Evolutionary conservation across 2,329 filamentous ascomycete genomes (phyloP).

Genomic region (Verticillium tricorpus): DNA sequence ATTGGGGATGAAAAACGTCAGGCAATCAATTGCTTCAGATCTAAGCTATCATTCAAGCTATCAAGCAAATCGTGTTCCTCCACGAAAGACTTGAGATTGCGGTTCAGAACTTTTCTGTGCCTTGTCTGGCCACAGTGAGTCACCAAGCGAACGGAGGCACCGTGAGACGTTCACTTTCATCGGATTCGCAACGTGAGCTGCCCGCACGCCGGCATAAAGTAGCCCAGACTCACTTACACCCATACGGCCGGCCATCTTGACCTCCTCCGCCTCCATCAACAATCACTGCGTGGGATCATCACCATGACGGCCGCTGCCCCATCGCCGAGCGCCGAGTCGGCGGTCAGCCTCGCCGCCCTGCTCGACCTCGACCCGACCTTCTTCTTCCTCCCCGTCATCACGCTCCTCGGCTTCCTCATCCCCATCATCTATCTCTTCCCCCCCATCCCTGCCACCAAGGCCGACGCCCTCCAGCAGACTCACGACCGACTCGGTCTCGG

Average conservation of each 20-base stretch:
- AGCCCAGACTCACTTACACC: background rate
- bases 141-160: background rate
- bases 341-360: background rate
- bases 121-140: background rate
- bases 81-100: background rate
- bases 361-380: slow-evolving; percentile 18
- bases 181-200: background rate
- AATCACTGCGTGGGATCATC: background rate
- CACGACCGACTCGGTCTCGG: slow-evolving; percentile 44
- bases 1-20: background rate
- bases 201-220: background rate
- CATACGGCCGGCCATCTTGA: background rate
- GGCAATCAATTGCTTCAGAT: background rate
- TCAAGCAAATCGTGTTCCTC: background rate
- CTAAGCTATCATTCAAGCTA: background rate
- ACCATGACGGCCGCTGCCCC: background rate
- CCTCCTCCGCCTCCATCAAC: background rate
- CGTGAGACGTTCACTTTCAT: background rate
- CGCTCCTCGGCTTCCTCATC: slow-evolving; percentile 45
- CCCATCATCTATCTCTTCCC: slow-evolving; percentile 52
- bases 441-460: slow-evolving; percentile 45
- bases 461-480: slow-evolving; percentile 51
- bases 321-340: background rate
- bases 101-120: too few relatives aligned
- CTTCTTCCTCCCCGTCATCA: slow-evolving; percentile 36